phyloP scores from a whole-genome alignment of 345 rosid species.

The Eucalyptus sp. region DNA sequence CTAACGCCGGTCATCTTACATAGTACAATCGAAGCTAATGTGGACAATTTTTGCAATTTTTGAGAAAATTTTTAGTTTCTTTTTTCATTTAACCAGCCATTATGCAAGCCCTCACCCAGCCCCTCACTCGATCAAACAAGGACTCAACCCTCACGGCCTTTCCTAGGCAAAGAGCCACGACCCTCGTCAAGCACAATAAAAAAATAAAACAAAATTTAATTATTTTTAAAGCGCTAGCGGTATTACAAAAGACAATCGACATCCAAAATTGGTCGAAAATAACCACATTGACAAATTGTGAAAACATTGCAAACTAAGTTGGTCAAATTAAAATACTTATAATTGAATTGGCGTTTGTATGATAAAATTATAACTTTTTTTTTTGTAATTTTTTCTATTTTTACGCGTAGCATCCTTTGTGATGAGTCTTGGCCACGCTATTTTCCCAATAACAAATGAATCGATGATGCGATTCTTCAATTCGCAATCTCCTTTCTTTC shows the following conservation, averaged over 20 bases:
- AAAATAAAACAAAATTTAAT: rapidly evolving
- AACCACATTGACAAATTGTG: background rate
- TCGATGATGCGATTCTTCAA: background rate
- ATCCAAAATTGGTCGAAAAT: too few species aligned
- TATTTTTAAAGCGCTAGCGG: rapidly evolving
- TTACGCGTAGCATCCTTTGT: background rate
- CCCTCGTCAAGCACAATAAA: rapidly evolving
- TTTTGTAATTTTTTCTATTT: too few species aligned
- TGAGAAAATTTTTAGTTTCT: too few species aligned
- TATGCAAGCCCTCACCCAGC: too few species aligned
- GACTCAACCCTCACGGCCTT: background rate
- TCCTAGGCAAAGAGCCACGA: background rate
- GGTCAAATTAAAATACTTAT: rapidly evolving
- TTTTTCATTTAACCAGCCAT: rapidly evolving
- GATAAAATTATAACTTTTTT: too few species aligned
- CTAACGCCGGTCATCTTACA: rapidly evolving
- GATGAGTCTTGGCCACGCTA: background rate
- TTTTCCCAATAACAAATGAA: background rate
- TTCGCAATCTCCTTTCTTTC: background rate
- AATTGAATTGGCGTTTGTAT: rapidly evolving
- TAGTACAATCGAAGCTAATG: rapidly evolving
- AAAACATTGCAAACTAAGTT: rapidly evolving
- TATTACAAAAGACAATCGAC: too few species aligned
- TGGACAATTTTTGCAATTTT: too few species aligned
- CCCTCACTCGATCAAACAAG: background rate